Evolutionary conservation across 2,329 filamentous ascomycete genomes (phyloP), one percentile per base, ranked within the genome.

Genomic region (Aspergillus brasiliensis): DNA sequence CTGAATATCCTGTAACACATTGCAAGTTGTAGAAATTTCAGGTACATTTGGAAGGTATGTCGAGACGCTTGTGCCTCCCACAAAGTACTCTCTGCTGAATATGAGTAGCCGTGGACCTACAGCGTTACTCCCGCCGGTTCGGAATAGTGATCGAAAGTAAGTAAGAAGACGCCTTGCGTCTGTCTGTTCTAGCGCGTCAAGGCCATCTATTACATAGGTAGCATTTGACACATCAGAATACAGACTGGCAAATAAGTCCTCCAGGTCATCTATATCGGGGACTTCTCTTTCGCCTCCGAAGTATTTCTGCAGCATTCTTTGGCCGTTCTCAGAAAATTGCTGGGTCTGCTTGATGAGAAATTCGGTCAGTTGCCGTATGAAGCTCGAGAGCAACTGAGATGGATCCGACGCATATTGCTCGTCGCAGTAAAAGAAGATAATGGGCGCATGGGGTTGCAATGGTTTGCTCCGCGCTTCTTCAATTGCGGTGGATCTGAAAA

Each of bases 61-160:
- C 13, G 56, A n/a, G 6, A 68, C 60, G 34, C 64, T 57, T 27
- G 61, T 62, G 44, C 64, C 60, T 1, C 67, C 67, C 21, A 61
- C 59, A 54, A 69, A n/a, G 51, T 69, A 64, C 2, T 67, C 63
- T 42, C 67, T 60, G 37, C 66, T 69, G 3, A 66, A 40, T 2
- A 68, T n/a, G 8, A 68, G 38, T 13, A 68, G 40, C 7, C 58
- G 57, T 11, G 60, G 61, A n/a, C 31, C n/a, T 21, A 53, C 11
- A 25, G 47, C 27, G 23, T 44, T 5, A 15, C 0, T 8, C 8
- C 27, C 8, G 27, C 27, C 27, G 27, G 27, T 3, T 5, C 7
- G 3, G 19, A 19, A 25, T 7, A 13, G 27, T 17, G 28, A 61
- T n/a, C 49, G 53, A 19, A 66, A 19, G 5, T 48, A 0, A 59